A percentile compares a stretch with the other conserved stretches of the same genome.
Evolutionary conservation across 2,329 filamentous ascomycete species (phyloP).

Genomic region (Parafenestella ontariensis): DNA sequence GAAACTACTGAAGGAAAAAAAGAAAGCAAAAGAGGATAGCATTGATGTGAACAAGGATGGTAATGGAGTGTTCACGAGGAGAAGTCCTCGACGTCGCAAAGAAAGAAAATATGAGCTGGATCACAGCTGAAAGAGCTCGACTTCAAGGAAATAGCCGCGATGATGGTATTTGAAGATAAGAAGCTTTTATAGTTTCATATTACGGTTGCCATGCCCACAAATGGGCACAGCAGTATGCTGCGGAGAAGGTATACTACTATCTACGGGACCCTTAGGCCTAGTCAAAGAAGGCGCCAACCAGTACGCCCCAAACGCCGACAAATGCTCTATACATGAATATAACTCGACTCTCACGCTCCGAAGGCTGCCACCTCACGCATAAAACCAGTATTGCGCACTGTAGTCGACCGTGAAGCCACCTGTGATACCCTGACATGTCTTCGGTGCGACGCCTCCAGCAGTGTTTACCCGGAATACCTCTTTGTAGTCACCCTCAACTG

Average conservation of each 20-base stretch:
- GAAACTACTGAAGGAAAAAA: slow-evolving; percentile 59
- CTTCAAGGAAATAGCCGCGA: not conserved
- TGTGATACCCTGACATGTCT: slow-evolving; percentile 71
- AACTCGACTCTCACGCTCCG: not conserved
- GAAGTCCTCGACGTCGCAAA: slow-evolving; percentile 36
- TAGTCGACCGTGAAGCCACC: slow-evolving; percentile 78
- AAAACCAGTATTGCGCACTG: slow-evolving; percentile 79
- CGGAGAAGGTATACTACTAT: slow-evolving; percentile 26
- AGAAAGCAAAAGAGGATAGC: slow-evolving; percentile 4
- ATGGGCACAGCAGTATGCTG: slow-evolving; percentile 25
- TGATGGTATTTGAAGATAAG: not conserved
- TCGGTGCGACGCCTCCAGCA: slow-evolving; percentile 78
- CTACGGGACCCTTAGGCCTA: slow-evolving; percentile 21
- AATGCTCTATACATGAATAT: slow-evolving; percentile 41
- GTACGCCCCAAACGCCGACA: slow-evolving; percentile 36
- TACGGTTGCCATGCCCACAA: slow-evolving; percentile 24
- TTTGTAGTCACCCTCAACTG: slow-evolving; percentile 59
- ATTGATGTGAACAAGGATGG: slow-evolving; percentile 1
- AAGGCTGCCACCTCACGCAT: slow-evolving; percentile 21
- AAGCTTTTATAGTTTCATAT: slow-evolving; percentile 22
- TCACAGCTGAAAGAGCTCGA: slow-evolving; percentile 16
- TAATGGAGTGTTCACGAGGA: slow-evolving; percentile 31
- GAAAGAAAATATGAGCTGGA: slow-evolving; percentile 29
- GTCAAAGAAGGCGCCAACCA: slow-evolving; percentile 18
- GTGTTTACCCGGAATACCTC: slow-evolving; percentile 87